Conservation (phyloP, 148 eudicot species). For the Rhododendron ferrugineum region DNA sequence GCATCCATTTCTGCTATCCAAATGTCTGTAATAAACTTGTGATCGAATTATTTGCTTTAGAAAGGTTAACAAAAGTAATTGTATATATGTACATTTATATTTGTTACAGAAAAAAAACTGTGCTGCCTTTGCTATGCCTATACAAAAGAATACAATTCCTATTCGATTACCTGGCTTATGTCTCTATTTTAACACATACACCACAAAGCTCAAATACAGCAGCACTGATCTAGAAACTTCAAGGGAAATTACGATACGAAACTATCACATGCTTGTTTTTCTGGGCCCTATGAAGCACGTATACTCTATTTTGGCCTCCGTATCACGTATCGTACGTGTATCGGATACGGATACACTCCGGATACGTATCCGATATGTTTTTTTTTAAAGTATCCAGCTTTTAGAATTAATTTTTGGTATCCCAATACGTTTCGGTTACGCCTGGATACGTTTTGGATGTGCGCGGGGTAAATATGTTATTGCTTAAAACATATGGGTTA, state of each 20-base stretch:
- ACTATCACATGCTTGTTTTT: background rate
- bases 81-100: background rate
- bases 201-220: background rate
- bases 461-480: no score
- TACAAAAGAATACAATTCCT: background rate
- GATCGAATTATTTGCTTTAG: background rate
- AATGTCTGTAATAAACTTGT: background rate
- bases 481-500: no score
- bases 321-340: no score
- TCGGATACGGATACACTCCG: no score
- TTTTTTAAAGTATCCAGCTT: no score
- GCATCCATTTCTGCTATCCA: background rate
- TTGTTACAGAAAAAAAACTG: background rate
- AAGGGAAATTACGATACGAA: background rate
- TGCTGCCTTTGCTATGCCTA: background rate
- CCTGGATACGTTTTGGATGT: no score
- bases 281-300: background rate
- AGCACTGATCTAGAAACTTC: background rate
- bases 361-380: no score
- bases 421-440: no score
- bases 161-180: background rate
- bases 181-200: background rate
- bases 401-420: no score
- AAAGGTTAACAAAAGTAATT: background rate
- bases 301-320: no score